A percentile compares a stretch with the other conserved stretches of the same genome.
These are phyloP conservation scores for Claviceps sp. DNA, from an alignment of 2,329 filamentous ascomycete species.

Conservation along the genomic window DNA sequence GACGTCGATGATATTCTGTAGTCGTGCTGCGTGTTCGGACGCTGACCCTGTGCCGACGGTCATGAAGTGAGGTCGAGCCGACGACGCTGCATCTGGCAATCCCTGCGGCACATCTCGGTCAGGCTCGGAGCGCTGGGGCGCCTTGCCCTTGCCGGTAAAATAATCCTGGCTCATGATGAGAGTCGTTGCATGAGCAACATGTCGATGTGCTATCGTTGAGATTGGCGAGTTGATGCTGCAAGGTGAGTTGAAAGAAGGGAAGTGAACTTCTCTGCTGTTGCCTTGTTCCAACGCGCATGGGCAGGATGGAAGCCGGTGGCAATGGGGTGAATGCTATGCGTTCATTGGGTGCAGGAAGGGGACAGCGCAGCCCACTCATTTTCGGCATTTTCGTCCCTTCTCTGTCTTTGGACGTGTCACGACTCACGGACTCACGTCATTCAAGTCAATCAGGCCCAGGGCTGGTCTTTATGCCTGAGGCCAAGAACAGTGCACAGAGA, in stretches of 20 bases:
- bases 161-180: constrained; percentile 48
- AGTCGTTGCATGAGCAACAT: constrained; percentile 20
- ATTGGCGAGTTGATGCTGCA: not conserved
- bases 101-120: constrained; percentile 15
- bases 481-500: too few relatives aligned
- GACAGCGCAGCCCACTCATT: not conserved
- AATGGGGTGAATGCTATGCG: not conserved
- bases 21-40: constrained; percentile 65
- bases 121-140: constrained; percentile 20
- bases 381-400: too few relatives aligned
- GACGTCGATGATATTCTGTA: constrained; percentile 69
- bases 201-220: constrained; percentile 9
- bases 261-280: not conserved
- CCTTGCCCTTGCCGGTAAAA: constrained; percentile 40
- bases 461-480: too few relatives aligned
- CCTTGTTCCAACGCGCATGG: not conserved
- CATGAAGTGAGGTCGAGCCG: constrained; percentile 56
- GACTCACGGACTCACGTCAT: too few relatives aligned
- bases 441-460: too few relatives aligned
- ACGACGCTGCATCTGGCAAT: constrained; percentile 13
- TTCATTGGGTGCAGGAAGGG: not conserved
- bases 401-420: too few relatives aligned
- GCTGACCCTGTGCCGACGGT: constrained; percentile 74
- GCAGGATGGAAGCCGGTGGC: not conserved
- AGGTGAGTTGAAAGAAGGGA: not conserved